Percentiles rank a stretch among this genome's conserved stretches.
Conservation (phyloP, 139 green algal genomes). For the Tetradesmus lagerheimii region DNA sequence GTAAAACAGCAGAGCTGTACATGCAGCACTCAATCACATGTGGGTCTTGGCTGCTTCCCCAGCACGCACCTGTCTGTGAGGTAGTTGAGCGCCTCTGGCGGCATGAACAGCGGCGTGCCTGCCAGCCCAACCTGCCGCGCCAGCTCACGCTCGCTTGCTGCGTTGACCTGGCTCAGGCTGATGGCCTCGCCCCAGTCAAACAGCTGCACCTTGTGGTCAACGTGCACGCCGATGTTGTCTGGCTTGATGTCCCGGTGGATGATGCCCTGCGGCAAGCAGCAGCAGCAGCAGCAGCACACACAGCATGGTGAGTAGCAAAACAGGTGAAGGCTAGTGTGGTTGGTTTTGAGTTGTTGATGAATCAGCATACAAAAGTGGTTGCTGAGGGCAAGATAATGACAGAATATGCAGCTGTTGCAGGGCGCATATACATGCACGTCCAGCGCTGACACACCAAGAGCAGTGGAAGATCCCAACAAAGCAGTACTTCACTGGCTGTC, state of each 20-base stretch:
- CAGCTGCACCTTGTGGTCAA: conserved; percentile 45
- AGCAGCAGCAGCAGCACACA: no score
- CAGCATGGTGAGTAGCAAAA: not conserved
- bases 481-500: no score
- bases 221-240: conserved; percentile 56
- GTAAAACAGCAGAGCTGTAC: no score
- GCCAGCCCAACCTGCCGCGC: conserved; percentile 34
- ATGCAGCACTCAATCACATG: not conserved
- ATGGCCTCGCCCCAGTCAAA: conserved; percentile 52
- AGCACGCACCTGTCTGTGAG: conserved; percentile 16
- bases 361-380: no score
- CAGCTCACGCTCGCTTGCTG: conserved; percentile 29
- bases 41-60: no score
- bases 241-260: conserved; percentile 65
- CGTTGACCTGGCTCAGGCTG: not conserved
- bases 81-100: conserved; percentile 48
- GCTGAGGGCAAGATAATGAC: no score
- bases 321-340: no score
- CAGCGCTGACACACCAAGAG: no score
- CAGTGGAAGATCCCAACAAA: no score
- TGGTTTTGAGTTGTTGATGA: no score
- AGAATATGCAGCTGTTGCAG: no score
- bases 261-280: conserved; percentile 44
- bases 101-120: conserved; percentile 52
- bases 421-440: no score